phyloP scores from a whole-genome alignment of 1,139 yeast species.

The Pichia sp. region DNA sequence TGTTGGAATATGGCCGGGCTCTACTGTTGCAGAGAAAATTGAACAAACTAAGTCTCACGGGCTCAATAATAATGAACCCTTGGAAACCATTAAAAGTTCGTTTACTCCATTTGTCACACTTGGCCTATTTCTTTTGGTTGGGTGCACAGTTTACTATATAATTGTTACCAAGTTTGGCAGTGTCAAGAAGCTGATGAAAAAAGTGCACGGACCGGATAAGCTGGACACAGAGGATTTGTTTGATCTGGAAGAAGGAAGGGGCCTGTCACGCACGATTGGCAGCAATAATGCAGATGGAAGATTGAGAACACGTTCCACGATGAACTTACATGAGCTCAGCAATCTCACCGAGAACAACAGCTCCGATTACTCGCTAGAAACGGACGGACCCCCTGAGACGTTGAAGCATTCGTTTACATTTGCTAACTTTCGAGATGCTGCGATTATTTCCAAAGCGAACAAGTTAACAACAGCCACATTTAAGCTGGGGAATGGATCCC shows the following conservation, averaged over 20 bases:
- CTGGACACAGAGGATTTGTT: conserved; percentile 14
- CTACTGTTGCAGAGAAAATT: conserved; percentile 2
- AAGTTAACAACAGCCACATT: conserved; percentile 6
- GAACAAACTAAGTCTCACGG: background rate
- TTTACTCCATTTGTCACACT: background rate
- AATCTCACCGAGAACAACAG: background rate
- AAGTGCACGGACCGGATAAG: conserved; percentile 3
- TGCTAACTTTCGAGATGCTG: conserved; percentile 15
- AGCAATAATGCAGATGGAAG: conserved; percentile 9
- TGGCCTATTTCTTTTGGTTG: background rate
- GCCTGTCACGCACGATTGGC: conserved; percentile 12
- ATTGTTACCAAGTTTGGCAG: conserved; percentile 16
- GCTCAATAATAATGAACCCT: background rate
- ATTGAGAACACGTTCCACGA: conserved; percentile 23
- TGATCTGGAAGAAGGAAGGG: conserved; percentile 22
- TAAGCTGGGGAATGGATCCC: conserved; percentile 14
- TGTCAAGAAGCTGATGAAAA: conserved; percentile 10
- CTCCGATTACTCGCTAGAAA: background rate
- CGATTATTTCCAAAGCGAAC: background rate
- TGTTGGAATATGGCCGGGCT: conserved; percentile 22
- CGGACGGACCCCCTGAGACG: background rate
- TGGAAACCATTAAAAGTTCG: background rate
- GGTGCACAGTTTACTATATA: conserved; percentile 6
- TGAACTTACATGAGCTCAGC: conserved; percentile 18
- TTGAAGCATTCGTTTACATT: conserved; percentile 17